These are phyloP conservation scores for Digitaria exilis DNA, from an alignment of 202 grass and related monocot species.

Conservation along the genomic window DNA sequence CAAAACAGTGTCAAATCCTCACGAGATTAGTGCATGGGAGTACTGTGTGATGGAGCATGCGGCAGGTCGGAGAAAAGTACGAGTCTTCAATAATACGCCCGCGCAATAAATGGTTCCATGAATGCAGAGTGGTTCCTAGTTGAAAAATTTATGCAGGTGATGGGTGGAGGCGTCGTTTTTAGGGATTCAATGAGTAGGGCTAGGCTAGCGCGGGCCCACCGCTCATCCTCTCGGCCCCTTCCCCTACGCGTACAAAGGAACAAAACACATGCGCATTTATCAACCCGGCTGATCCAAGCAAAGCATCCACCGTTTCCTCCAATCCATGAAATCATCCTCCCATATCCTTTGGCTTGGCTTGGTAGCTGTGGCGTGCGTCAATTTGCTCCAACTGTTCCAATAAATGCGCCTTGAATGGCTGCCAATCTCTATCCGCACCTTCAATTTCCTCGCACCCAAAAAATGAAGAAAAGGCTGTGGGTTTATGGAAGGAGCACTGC, in stretches of 20 bases:
- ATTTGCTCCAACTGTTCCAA: slow-evolving; percentile 44
- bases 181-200: slow-evolving; percentile 24
- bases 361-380: slow-evolving; percentile 10
- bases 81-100: slow-evolving; percentile 38
- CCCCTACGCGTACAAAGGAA: slow-evolving; percentile 18
- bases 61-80: slow-evolving; percentile 21
- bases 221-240: too few species aligned
- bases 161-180: slow-evolving; percentile 22
- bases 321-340: neutral
- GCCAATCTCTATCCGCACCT: slow-evolving; percentile 9
- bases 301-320: neutral
- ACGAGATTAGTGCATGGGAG: neutral
- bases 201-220: neutral
- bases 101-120: slow-evolving; percentile 56
- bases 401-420: slow-evolving; percentile 47
- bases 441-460: neutral
- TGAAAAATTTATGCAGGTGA: slow-evolving; percentile 43
- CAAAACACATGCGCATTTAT: slow-evolving; percentile 50
- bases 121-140: slow-evolving; percentile 47
- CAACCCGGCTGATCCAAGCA: slow-evolving; percentile 2
- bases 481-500: too few species aligned
- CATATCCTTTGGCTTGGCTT: neutral
- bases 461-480: neutral
- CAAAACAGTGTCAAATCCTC: neutral
- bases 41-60: neutral